A percentile compares a stretch with the other conserved stretches of the same genome.
Evolutionary conservation across 495 filamentous ascomycete species (phyloP).

Genomic region (Sphaerosporella brunnea): DNA sequence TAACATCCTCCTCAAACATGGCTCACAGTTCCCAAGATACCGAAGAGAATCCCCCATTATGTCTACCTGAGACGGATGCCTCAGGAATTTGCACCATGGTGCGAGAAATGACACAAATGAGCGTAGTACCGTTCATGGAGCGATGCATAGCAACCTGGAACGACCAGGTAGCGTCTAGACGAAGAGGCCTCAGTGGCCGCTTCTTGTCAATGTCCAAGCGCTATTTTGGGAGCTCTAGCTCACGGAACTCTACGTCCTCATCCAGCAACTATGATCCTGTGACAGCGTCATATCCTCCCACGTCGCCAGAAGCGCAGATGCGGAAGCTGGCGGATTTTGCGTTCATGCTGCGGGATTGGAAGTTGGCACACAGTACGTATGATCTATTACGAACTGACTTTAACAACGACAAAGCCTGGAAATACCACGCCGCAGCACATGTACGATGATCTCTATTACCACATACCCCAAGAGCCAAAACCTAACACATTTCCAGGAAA

Average conservation of each 20-base stretch:
- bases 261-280: constrained; percentile 56
- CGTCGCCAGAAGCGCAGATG: constrained; percentile 72
- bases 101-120: constrained; percentile 83
- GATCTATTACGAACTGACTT: constrained; percentile 77
- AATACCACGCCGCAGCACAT: constrained; percentile 64
- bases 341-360: constrained; percentile 91
- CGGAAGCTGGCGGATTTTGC: constrained; percentile 86
- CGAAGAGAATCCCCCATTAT: constrained; percentile 42
- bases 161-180: constrained; percentile 81
- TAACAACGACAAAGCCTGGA: constrained; percentile 90
- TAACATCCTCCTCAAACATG: no score
- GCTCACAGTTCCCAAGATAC: constrained; percentile 15
- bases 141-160: constrained; percentile 81
- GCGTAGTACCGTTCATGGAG: constrained; percentile 88
- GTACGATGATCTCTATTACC: no score
- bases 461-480: no score
- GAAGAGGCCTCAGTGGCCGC: constrained; percentile 69
- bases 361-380: constrained; percentile 76
- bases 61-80: constrained; percentile 80
- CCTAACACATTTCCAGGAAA: constrained; percentile 70
- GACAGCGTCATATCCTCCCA: constrained; percentile 65
- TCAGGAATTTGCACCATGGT: constrained; percentile 73
- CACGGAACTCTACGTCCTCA: constrained; percentile 31
- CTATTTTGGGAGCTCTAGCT: constrained; percentile 45
- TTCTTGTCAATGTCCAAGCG: constrained; percentile 84